phyloP scores from a whole-genome alignment of 345 rosid genomes.

The Erodium maritimum region DNA sequence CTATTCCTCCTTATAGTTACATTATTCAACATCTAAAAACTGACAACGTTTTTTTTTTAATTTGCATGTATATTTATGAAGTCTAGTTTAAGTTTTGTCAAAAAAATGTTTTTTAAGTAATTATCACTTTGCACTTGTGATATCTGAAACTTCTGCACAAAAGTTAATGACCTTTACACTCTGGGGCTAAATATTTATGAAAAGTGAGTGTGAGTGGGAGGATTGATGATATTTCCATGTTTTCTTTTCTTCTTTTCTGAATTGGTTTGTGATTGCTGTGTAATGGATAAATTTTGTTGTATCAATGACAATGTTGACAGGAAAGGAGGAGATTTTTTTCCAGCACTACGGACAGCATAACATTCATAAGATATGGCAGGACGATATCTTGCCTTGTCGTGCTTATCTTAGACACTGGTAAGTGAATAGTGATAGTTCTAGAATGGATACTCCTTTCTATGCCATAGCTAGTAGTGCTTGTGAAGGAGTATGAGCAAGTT shows the following conservation, averaged over 20 bases:
- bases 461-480: background rate
- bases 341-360: constrained; percentile 60
- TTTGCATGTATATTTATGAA: no score
- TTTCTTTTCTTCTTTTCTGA: no score
- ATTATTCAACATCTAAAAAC: no score
- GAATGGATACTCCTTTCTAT: background rate
- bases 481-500: background rate
- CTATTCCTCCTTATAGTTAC: no score
- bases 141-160: background rate
- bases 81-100: no score
- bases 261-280: background rate
- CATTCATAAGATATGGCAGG: constrained; percentile 77
- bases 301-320: constrained; percentile 31
- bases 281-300: background rate
- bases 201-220: background rate
- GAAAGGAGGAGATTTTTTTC: constrained; percentile 57
- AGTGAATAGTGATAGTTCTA: constrained; percentile 2
- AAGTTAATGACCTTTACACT: background rate
- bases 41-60: no score
- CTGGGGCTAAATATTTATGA: background rate
- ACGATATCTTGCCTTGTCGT: constrained; percentile 83
- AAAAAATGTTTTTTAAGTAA: no score
- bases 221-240: no score
- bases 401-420: constrained; percentile 88
- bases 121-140: no score